Evolutionary conservation across 2,329 filamentous ascomycete species (phyloP), one percentile per base, ranked within the genome.

Genomic region (Penicillium sp.): DNA sequence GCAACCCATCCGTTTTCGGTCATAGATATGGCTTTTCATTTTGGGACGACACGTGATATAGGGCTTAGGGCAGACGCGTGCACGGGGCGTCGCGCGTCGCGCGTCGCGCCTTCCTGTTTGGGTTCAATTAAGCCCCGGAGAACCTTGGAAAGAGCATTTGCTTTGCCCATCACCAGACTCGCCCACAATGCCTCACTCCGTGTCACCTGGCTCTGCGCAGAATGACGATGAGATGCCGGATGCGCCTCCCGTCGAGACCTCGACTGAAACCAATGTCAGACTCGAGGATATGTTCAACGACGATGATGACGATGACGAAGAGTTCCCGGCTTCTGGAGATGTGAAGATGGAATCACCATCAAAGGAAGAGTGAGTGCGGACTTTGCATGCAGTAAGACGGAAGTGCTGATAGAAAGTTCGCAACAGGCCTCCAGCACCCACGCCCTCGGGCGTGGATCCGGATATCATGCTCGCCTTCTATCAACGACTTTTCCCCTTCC

Each of bases 391-490:
- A 45, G 12, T 15, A 54, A 54, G 48, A 38, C 26, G 17, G 45
- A 53, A 28, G 5, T 12, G 33, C 48, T 60, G 45, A 63, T 45
- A 22, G 40, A 43, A 43, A 26, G 13, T 58, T 52, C 56, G 56
- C 17, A 10, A 48, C 52, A 71, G 62, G 46, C 53, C 56, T 32
- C 54, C 62, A 43, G 61, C 55, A 5, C 61, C 69, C 32, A 79
- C 69, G 17, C 63, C 68, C 28, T 67, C 71, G 7, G 69, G 70
- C 61, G 86, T 82, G 34, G 88, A 95, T 59, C 83, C 87, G 2
- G 87, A 90, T 63, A 80, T 94, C 10, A 89, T 97, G 82, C 82
- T 87, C 61, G 87, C 85, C 56, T 98, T 96, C 73, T 98, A 98
- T 68, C 87, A 95, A 65, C 87, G 93, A 42, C 77, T 98, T 33